These are phyloP conservation scores for Coemansia sp. DNA, from an alignment of 192 early-diverging fungal genomes.

Conservation along the genomic window DNA sequence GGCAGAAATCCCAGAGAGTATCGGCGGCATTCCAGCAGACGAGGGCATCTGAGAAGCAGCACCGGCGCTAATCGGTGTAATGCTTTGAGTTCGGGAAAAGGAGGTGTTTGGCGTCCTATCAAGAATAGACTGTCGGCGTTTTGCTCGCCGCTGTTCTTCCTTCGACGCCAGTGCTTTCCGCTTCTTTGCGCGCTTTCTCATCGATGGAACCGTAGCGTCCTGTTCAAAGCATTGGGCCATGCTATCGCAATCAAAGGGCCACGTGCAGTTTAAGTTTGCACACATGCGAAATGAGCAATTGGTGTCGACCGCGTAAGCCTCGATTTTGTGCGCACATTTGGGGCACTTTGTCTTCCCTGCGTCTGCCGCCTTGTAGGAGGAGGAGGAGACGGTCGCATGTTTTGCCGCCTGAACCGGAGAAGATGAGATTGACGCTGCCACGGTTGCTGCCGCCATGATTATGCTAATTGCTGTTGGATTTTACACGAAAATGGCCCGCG, in stretches of 20 bases:
- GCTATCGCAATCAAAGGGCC: conserved; percentile 39
- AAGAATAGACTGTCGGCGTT: conserved; percentile 7
- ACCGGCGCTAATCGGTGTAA: not conserved
- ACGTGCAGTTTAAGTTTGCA: conserved; percentile 38
- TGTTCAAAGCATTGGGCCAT: conserved; percentile 44
- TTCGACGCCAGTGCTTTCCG: conserved; percentile 25
- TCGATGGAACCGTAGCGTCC: conserved; percentile 40
- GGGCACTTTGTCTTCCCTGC: conserved; percentile 20
- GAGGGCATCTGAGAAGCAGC: not conserved
- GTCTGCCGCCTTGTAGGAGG: not conserved
- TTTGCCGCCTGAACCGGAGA: not conserved
- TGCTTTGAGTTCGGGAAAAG: not conserved
- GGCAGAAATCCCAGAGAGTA: not conserved
- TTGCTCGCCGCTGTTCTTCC: conserved; percentile 24
- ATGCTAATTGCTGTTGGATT: conserved; percentile 9
- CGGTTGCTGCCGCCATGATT: conserved; percentile 2
- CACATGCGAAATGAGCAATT: conserved; percentile 53
- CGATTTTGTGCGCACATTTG: conserved; percentile 31
- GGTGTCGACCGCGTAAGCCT: conserved; percentile 43
- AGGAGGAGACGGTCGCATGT: not conserved
- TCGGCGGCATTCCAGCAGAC: not conserved
- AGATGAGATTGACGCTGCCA: conserved; percentile 3
- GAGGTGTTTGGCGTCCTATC: not conserved
- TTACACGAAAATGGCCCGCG: not conserved
- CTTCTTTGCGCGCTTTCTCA: conserved; percentile 44